These are phyloP conservation scores for Pseudodiploospora longispora DNA, from an alignment of 2,329 filamentous ascomycete species.

Conservation along the genomic window DNA sequence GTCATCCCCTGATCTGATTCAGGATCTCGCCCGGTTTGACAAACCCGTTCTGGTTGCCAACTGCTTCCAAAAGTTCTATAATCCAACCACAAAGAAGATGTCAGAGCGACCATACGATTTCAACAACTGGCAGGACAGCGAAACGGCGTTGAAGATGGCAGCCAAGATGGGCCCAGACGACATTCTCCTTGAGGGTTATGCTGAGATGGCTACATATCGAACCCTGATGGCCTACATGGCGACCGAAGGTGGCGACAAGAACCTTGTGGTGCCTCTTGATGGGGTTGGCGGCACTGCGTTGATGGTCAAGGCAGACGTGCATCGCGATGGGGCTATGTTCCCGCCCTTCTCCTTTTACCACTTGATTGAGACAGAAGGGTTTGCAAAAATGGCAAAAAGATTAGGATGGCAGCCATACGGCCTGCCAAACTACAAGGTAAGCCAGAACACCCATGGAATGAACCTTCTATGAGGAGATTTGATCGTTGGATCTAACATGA, in stretches of 20 bases:
- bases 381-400: conserved; percentile 91
- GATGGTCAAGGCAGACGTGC: conserved; percentile 92
- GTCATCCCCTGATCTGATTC: conserved; percentile 74
- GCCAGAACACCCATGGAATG: conserved; percentile 17
- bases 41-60: conserved; percentile 92
- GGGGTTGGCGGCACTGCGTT: conserved; percentile 90
- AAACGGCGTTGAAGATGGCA: conserved; percentile 66
- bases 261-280: conserved; percentile 67
- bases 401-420: conserved; percentile 80
- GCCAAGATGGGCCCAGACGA: conserved; percentile 82
- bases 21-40: conserved; percentile 82
- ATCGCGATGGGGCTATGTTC: conserved; percentile 97
- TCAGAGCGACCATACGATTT: conserved; percentile 86
- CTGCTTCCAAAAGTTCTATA: conserved; percentile 81
- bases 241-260: conserved; percentile 45
- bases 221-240: conserved; percentile 83
- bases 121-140: conserved; percentile 95
- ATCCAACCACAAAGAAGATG: conserved; percentile 59
- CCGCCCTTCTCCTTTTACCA: conserved; percentile 94
- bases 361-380: conserved; percentile 94
- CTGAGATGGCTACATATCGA: conserved; percentile 85
- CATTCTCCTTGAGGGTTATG: conserved; percentile 87
- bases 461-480: no score
- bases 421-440: conserved; percentile 94
- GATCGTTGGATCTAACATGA: conserved; percentile 8